Evolutionary conservation across 2,329 filamentous ascomycete species (phyloP), one percentile per base, ranked within the genome.

Genomic region (Fusarium sp.): DNA sequence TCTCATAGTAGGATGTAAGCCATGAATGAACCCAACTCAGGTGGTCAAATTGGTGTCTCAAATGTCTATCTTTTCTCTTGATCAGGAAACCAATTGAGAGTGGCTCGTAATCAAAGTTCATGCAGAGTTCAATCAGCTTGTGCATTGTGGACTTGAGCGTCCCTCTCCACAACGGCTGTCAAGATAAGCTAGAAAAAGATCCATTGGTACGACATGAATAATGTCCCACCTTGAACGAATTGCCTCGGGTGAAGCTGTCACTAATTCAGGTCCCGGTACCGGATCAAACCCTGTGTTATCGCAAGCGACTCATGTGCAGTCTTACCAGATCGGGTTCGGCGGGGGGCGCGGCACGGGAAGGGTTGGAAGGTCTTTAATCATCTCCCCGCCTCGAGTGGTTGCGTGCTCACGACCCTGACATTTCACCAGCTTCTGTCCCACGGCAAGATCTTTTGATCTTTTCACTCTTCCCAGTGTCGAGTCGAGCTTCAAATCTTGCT

Each of bases 321-420:
- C 65, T 67, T 67, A 63, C 65, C 65, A 45, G 27, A 63, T 67
- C 35, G 35, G 64, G 57, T 45, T 62, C 37, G 22, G 57, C 29
- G 58, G 48, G 58, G 33, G 57, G 31, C 29, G n/a, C 18, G 35
- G n/a, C 37, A 64, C 50, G 24, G n/a, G 45, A 50, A 27, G 45
- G 14, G 45, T 29, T 50, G 37, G 56, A 27, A 24, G 18, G 22
- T 48, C 43, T 64, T 64, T n/a, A 37, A 33, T 56, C 45, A 22
- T 20, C 69, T 71, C 64, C 67, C 72, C 69, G 72, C 73, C 70
- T 57, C 67, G 33, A 69, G 73, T 68, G 67, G 69, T 75, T 68
- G 73, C 73, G 73, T 75, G 73, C 73, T 74, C 58, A 37, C 24
- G 67, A 71, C 54, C 69, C 48, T 66, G 57, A 60, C 59, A 57